Conservation (phyloP, 73 alveolate species). For the Tetrahymena borealis region DNA sequence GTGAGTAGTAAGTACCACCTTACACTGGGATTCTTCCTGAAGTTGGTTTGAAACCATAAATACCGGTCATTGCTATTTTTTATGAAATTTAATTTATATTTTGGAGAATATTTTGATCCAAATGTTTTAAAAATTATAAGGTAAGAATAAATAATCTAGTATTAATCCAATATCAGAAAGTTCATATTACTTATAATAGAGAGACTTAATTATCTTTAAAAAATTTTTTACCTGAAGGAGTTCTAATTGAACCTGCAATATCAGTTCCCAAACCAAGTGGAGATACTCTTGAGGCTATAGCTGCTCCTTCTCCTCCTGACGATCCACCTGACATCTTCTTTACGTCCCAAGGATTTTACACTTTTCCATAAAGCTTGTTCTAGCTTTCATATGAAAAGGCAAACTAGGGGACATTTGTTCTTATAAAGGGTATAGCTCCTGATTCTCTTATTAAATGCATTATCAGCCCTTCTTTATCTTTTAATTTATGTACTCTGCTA, state of each 20-base stretch:
- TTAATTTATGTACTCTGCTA: neutral
- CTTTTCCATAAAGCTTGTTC: neutral
- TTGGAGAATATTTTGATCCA: too few species aligned
- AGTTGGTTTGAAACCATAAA: conserved; percentile 66
- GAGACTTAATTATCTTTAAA: neutral
- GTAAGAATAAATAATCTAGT: too few species aligned
- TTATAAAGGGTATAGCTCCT: conserved; percentile 46
- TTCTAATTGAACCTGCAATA: conserved; percentile 64
- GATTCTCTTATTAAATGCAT: neutral
- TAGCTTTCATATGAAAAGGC: neutral
- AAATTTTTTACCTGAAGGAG: conserved; percentile 35
- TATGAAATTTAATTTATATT: neutral
- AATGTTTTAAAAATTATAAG: too few species aligned
- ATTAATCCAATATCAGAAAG: too few species aligned
- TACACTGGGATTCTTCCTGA: conserved; percentile 44
- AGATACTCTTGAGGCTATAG: conserved; percentile 41
- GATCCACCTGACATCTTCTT: conserved; percentile 41
- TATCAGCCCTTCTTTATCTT: neutral
- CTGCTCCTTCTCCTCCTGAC: conserved; percentile 64
- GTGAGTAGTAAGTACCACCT: conserved; percentile 21
- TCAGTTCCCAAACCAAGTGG: conserved; percentile 64
- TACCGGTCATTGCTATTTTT: conserved; percentile 46
- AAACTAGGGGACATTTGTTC: conserved; percentile 8
- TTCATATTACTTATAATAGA: neutral
- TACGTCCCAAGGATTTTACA: conserved; percentile 1